Evolutionary conservation across 352 stramenopile genomes (phyloP).

Genomic region (Pseudoperonospora humuli): DNA sequence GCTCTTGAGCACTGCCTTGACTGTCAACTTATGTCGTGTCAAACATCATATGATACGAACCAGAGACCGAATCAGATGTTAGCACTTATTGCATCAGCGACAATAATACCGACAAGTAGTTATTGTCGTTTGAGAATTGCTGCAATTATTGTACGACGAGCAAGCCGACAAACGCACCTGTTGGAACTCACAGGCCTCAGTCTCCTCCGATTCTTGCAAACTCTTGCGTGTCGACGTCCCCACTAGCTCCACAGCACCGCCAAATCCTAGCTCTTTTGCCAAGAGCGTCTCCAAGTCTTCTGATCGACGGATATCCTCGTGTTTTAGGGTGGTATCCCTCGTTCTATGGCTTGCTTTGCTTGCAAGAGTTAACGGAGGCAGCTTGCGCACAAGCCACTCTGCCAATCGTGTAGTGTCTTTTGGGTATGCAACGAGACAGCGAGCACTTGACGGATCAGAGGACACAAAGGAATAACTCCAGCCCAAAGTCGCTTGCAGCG

Average conservation of each 20-base stretch:
- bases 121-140: too few species aligned
- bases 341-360: neutral
- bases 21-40: neutral
- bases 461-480: slow-evolving; percentile 51
- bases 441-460: slow-evolving; percentile 28
- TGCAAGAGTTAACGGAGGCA: slow-evolving; percentile 16
- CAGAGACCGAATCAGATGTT: too few species aligned
- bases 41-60: too few species aligned
- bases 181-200: slow-evolving; percentile 10
- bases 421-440: slow-evolving; percentile 41
- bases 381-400: slow-evolving; percentile 38
- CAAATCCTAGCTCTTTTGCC: slow-evolving; percentile 30
- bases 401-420: slow-evolving; percentile 19
- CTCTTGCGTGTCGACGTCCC: neutral
- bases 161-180: slow-evolving; percentile 10
- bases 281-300: slow-evolving; percentile 34
- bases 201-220: slow-evolving; percentile 1
- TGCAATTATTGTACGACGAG: slow-evolving; percentile 3
- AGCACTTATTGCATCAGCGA: slow-evolving; percentile 6
- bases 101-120: neutral
- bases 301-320: neutral
- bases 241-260: neutral
- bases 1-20: slow-evolving; percentile 21
- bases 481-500: slow-evolving; percentile 26
- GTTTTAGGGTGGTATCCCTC: neutral